Base-by-base conservation (phyloP, 768 basidiomycete species). In the Agrocybe pediades region DNA sequence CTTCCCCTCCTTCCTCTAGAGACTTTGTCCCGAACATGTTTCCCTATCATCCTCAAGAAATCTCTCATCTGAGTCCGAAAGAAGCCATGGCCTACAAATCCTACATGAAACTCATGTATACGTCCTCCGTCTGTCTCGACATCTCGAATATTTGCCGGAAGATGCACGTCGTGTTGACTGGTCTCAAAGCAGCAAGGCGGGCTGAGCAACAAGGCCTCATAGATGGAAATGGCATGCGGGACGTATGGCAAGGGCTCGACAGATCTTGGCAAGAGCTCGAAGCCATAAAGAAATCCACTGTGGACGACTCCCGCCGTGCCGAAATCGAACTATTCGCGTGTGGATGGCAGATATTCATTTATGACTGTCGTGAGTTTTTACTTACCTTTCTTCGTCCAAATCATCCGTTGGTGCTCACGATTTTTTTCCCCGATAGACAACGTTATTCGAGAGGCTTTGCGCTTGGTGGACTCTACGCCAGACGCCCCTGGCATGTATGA, bases 331-430 rank as follows among this genome's bases (percentile, higher is more conserved):
- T 86, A 53, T 95, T 90, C 65, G 85, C 87, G 41, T 86, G 89
- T 63, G 86, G 87, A 27, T 96, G 94, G 93, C 88, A 91, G 85
- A 89, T 93, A 50, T 94, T 91, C 70, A 86, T 95, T 57, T 96
- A 96, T 60, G 92, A 95, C 69, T 92, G 90, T 67, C 81, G 87
- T 88, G 67, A 77, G 87, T 82, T 21, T 55, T 41, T 23, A 24
- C 41, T 17, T 19, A 40, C 19, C n/a, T 45, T 52, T 36, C 9
- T 17, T 58, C 53, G 33, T 44, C 41, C 55, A 45, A 53, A 25
- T 46, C 48, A 30, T 63, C 40, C 19, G 23, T 49, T 21, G 53
- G 36, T 23, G 11, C 40, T 41, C 41, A 55, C 46, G 57, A 30
- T 46, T 29, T 20, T 57, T n/a, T n/a, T n/a, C n/a, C 33, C 4